Evolutionary conservation across 306 rosid species (phyloP), one percentile per base, ranked within the genome.

Genomic region (Vachellia pachyceras): DNA sequence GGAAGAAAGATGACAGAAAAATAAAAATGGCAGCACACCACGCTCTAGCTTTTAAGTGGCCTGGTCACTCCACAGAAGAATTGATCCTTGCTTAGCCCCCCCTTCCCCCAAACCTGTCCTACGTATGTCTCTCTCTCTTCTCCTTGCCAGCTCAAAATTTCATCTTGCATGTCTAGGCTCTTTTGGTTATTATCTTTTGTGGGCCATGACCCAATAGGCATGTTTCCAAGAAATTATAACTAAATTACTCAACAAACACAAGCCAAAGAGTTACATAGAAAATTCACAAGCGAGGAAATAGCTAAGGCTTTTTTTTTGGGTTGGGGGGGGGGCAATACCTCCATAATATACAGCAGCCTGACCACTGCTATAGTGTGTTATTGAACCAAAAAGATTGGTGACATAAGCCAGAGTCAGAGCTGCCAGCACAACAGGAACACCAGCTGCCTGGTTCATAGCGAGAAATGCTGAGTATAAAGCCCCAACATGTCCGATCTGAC

Each of bases 321-420:
- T 29, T 40, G 41, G 77, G 72, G 57, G 69, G 46, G 77, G 72
- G 50, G 72, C 40, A 95, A 68, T 25, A 95, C 99, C 99, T 93
- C 99, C 99, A 65, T 77, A 95, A 89, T 93, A 95, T 45, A 93
- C 97, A 78, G 99, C 99, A 64, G 99, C 93, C 82, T 93, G 98
- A 71, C 99, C 99, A 10, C 99, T 95, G 83, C 96, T 90, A 60
- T 95, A 95, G 87, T 95, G 99, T 29, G 99, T 86, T 77, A 95
- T 42, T 61, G 97, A 97, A 41, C 99, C 99, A 8, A 93, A 95
- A 57, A 93, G 97, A 83, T 93, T 95, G 42, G 99, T 93, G 37
- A 88, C 92, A 85, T 90, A 95, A 40, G 94, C 93, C 78, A 95
- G 85, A 79, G 94, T 90, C 77, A 95, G 84, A 0, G 98, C 97